Conservation (phyloP, 2,329 filamentous ascomycete species). For the Monosporascus ibericus region DNA sequence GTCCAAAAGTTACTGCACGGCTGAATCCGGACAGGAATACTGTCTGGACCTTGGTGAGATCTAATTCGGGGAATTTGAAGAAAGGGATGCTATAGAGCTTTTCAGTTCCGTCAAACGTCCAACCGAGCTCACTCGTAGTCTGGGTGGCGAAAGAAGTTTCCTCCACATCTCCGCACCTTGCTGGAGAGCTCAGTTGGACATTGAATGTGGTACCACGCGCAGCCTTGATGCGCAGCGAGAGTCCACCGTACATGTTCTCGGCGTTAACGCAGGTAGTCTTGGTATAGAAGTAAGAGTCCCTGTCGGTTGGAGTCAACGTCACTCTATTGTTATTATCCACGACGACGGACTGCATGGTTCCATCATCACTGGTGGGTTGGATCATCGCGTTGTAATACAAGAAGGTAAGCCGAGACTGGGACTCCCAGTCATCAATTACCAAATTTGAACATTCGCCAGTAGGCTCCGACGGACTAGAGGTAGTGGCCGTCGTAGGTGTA, state of each 20-base stretch:
- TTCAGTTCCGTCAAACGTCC: conserved; percentile 55
- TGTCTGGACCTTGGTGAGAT: conserved; percentile 45
- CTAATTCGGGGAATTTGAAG: conserved; percentile 42
- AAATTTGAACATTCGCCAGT: conserved; percentile 14
- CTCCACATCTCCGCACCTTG: conserved; percentile 34
- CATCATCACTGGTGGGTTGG: conserved; percentile 50
- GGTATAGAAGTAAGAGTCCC: conserved; percentile 51
- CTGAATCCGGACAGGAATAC: conserved; percentile 44
- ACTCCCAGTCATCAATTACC: conserved; percentile 54
- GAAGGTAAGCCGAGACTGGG: conserved; percentile 56
- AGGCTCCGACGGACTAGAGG: neutral
- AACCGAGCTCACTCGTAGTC: conserved; percentile 45
- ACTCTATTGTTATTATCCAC: conserved; percentile 46
- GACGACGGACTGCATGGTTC: conserved; percentile 47
- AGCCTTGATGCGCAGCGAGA: conserved; percentile 50
- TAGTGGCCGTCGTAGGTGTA: neutral
- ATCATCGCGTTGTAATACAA: conserved; percentile 54
- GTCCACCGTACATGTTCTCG: conserved; percentile 44
- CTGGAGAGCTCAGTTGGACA: conserved; percentile 44
- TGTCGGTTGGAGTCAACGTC: conserved; percentile 43
- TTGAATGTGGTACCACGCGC: conserved; percentile 43
- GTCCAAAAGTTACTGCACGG: conserved; percentile 44
- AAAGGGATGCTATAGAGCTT: conserved; percentile 54
- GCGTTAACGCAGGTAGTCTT: conserved; percentile 49
- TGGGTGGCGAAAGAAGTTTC: conserved; percentile 30